A percentile compares a stretch with the other conserved stretches of the same genome.
Evolutionary conservation across 345 rosid genomes (phyloP).

Genomic region (Xanthoceras sorbifolium): DNA sequence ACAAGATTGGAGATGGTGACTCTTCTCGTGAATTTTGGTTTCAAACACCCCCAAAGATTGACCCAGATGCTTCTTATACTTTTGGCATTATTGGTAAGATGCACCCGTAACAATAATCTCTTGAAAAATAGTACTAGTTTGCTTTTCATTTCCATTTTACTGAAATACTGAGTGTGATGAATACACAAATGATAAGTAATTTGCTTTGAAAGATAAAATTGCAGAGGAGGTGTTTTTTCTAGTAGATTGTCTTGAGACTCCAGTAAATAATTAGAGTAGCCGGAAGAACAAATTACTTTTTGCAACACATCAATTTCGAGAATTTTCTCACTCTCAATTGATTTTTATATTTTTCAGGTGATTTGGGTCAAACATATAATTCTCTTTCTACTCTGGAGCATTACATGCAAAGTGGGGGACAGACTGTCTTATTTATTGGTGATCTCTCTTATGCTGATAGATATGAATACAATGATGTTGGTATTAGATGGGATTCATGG

Average conservation of each 20-base stretch:
- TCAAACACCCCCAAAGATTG: slow-evolving; percentile 43
- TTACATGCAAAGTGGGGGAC: slow-evolving; percentile 38
- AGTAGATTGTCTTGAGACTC: background rate
- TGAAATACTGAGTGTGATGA: background rate
- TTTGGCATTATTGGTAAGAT: slow-evolving; percentile 47
- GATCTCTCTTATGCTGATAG: slow-evolving; percentile 57
- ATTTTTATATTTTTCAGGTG: slow-evolving; percentile 34
- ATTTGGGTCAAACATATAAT: slow-evolving; percentile 49
- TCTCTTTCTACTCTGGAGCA: slow-evolving; percentile 47
- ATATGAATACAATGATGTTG: slow-evolving; percentile 36
- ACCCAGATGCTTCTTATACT: slow-evolving; percentile 43
- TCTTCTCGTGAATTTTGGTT: slow-evolving; percentile 44
- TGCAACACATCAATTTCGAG: background rate
- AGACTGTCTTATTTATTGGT: slow-evolving; percentile 42
- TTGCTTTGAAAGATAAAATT: background rate
- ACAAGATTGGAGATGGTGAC: slow-evolving; percentile 34
- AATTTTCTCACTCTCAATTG: background rate
- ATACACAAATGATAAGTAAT: background rate
- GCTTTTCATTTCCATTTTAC: background rate
- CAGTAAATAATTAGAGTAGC: background rate
- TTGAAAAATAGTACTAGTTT: background rate
- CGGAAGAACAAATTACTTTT: slow-evolving; percentile 11
- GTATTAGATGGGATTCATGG: slow-evolving; percentile 52
- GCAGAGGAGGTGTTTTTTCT: background rate
- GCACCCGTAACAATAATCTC: background rate